A percentile compares a stretch with the other conserved stretches of the same genome.
phyloP scores from a whole-genome alignment of 345 rosid genomes.

The Eutrema heterophyllum region DNA sequence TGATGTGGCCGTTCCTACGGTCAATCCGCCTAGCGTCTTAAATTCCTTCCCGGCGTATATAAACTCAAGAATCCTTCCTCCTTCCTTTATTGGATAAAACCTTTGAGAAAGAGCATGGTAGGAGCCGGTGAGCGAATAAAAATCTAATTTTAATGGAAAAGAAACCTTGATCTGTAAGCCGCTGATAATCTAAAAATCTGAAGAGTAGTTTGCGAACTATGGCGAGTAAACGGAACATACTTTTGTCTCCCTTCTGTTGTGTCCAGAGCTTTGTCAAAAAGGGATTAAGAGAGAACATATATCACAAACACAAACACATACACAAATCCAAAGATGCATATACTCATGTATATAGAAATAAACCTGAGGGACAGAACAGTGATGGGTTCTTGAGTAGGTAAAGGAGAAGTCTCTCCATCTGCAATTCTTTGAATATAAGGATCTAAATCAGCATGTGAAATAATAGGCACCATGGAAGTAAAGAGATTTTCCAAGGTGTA shows the following conservation, averaged over 20 bases:
- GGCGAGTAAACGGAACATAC: conserved; percentile 71
- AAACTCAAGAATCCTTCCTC: conserved; percentile 83
- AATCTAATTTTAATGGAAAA: background rate
- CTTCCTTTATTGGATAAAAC: conserved; percentile 69
- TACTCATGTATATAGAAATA: background rate
- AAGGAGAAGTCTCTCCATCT: conserved; percentile 68
- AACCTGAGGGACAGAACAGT: conserved; percentile 76
- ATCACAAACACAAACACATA: background rate
- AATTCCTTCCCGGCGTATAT: conserved; percentile 79
- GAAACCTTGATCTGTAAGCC: conserved; percentile 83
- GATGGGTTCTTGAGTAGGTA: conserved; percentile 71
- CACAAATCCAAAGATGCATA: background rate
- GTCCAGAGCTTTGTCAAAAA: conserved; percentile 59
- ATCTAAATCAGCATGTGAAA: conserved; percentile 80
- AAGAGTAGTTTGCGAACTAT: conserved; percentile 73
- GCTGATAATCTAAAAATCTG: conserved; percentile 79
- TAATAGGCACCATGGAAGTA: conserved; percentile 68
- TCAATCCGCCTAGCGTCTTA: conserved; percentile 70
- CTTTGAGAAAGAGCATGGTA: conserved; percentile 30
- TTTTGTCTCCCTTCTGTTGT: conserved; percentile 93
- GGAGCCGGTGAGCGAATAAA: background rate
- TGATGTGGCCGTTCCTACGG: conserved; percentile 84
- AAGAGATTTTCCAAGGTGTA: conserved; percentile 61
- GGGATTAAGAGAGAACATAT: background rate
- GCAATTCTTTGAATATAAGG: conserved; percentile 78